Evolutionary conservation across 73 alveolate species (phyloP).

Genomic region (Tetrahymena malaccensis): DNA sequence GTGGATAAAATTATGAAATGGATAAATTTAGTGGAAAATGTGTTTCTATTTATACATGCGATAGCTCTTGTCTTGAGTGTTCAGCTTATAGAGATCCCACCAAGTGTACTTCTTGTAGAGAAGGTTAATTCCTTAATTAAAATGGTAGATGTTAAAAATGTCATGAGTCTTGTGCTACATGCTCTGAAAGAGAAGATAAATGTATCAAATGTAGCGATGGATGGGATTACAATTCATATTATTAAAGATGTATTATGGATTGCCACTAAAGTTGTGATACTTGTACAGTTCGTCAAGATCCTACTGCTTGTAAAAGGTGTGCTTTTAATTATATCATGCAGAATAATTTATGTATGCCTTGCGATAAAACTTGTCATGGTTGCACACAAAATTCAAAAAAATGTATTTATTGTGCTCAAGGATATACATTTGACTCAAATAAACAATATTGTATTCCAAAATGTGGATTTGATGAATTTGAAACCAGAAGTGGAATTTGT

Average conservation of each 20-base stretch:
- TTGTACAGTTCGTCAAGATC: background rate
- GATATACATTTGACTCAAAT: background rate
- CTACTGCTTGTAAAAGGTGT: background rate
- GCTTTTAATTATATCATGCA: background rate
- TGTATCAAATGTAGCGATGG: background rate
- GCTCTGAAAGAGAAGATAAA: background rate
- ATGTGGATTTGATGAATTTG: background rate
- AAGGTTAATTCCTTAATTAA: background rate
- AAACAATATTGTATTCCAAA: background rate
- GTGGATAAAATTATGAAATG: no score
- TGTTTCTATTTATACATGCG: no score
- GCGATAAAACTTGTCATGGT: background rate
- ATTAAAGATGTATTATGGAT: background rate
- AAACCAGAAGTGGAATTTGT: background rate
- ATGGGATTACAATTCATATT: background rate
- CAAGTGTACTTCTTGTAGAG: background rate
- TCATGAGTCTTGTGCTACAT: background rate
- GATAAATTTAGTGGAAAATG: no score
- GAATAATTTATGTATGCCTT: background rate
- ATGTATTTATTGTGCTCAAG: background rate
- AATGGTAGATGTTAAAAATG: background rate
- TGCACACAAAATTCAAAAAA: background rate
- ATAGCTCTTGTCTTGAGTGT: no score
- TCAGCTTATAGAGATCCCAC: no score
- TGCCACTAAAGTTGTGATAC: background rate